Conservation (phyloP, 2,329 filamentous ascomycete species). For the Pseudocercospora crystallina region DNA sequence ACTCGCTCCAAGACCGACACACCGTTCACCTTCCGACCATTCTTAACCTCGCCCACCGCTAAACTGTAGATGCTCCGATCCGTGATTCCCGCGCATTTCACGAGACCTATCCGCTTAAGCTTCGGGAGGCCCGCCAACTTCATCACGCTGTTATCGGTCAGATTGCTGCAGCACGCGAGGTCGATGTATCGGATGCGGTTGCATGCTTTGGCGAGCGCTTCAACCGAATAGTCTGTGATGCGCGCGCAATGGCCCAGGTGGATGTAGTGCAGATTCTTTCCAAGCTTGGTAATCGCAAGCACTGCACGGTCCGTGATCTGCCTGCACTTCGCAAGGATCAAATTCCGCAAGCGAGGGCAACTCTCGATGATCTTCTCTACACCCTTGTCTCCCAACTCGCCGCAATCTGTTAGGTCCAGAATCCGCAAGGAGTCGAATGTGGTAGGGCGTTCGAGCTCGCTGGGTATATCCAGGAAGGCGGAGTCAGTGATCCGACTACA, state of each 20-base stretch:
- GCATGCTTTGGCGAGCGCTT: conserved; percentile 77
- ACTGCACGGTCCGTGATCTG: conserved; percentile 90
- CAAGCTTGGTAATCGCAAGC: conserved; percentile 79
- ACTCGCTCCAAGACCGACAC: conserved; percentile 81
- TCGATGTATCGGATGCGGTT: conserved; percentile 97
- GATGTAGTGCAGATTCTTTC: conserved; percentile 95
- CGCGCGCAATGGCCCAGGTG: conserved; percentile 91
- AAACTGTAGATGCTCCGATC: conserved; percentile 84
- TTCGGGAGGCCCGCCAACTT: conserved; percentile 86
- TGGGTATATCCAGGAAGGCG: conserved; percentile 80
- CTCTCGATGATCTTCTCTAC: conserved; percentile 84
- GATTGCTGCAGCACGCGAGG: conserved; percentile 84
- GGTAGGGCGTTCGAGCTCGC: conserved; percentile 50
- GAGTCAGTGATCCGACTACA: conserved; percentile 81
- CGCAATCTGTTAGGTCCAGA: conserved; percentile 87
- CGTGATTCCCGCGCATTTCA: conserved; percentile 90
- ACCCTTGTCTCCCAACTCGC: conserved; percentile 77
- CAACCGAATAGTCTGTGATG: conserved; percentile 87
- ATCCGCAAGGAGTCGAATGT: conserved; percentile 85
- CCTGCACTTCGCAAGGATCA: conserved; percentile 91
- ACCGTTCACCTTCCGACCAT: conserved; percentile 42
- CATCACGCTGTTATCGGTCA: conserved; percentile 84
- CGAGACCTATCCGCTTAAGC: conserved; percentile 87
- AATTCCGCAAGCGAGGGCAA: conserved; percentile 83
- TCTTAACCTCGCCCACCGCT: conserved; percentile 54